Conservation (phyloP, 129 eudicot genomes). For the Solidago caesia region DNA sequence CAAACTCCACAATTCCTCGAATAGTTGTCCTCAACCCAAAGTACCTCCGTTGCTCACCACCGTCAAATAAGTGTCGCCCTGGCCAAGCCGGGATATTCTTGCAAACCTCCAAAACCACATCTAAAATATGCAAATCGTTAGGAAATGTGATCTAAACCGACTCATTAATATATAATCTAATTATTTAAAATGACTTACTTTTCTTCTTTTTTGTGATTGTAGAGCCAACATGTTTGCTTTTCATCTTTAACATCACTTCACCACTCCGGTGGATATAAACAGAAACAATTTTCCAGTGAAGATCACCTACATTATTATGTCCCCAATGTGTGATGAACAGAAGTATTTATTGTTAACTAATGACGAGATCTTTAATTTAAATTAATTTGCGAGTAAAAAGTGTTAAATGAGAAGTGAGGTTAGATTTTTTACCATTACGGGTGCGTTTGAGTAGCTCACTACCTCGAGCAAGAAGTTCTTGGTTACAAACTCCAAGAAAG, state of each 20-base stretch:
- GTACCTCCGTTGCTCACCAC: conserved; percentile 88
- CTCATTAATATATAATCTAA: neutral
- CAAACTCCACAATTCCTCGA: conserved; percentile 88
- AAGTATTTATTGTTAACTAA: neutral
- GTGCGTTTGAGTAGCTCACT: conserved; percentile 94
- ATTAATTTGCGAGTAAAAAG: neutral
- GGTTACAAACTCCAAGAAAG: conserved; percentile 73
- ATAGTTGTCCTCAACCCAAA: conserved; percentile 75
- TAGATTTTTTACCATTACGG: conserved; percentile 58
- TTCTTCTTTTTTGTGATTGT: conserved; percentile 98
- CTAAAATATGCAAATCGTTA: conserved; percentile 37
- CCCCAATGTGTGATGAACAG: neutral
- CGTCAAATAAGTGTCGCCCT: conserved; percentile 75
- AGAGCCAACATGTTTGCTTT: conserved; percentile 82
- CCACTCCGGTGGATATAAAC: conserved; percentile 80
- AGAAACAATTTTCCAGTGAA: conserved; percentile 93
- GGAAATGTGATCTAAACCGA: neutral
- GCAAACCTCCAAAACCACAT: conserved; percentile 82
- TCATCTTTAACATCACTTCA: conserved; percentile 96
- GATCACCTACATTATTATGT: conserved; percentile 59
- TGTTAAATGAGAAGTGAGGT: neutral
- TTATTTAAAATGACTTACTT: conserved; percentile 40
- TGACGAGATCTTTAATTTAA: neutral
- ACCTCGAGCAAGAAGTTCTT: conserved; percentile 88
- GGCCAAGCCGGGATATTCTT: conserved; percentile 91